Conservation (phyloP, 441 rosid species). For the Theobroma grandiflorum region DNA sequence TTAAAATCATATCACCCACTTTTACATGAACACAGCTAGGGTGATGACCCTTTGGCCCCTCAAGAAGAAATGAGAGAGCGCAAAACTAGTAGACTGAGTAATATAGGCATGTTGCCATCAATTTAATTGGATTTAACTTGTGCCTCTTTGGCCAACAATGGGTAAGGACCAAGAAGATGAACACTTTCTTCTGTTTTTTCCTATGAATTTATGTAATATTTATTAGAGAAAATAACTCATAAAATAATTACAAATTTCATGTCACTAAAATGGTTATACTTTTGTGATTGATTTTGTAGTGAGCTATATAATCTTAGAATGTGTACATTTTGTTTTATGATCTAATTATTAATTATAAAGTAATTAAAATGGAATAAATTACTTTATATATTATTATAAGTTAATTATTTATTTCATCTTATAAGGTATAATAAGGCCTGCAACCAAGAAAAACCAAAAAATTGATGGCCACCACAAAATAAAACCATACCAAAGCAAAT, state of each 20-base stretch:
- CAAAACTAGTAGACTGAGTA: neutral
- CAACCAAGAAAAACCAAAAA: neutral
- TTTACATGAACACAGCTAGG: neutral
- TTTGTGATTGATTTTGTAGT: neutral
- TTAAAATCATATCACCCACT: neutral
- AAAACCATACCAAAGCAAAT: neutral
- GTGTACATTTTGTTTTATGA: neutral
- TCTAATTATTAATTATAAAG: too few species aligned
- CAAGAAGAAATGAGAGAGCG: neutral
- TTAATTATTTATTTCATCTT: neutral
- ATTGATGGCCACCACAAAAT: neutral
- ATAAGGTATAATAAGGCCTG: neutral
- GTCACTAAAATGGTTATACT: neutral
- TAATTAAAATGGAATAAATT: neutral
- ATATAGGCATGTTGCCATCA: neutral
- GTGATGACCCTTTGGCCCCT: neutral
- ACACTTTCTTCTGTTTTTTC: neutral
- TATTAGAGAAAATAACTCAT: constrained; percentile 1
- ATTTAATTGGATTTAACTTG: neutral
- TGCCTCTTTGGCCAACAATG: neutral
- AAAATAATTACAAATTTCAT: neutral
- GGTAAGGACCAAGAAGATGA: neutral
- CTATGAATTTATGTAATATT: neutral
- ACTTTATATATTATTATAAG: neutral
- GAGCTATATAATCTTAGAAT: neutral